These are phyloP conservation scores for Fusarium redolens DNA, from an alignment of 2,329 filamentous ascomycete species.

Conservation along the genomic window DNA sequence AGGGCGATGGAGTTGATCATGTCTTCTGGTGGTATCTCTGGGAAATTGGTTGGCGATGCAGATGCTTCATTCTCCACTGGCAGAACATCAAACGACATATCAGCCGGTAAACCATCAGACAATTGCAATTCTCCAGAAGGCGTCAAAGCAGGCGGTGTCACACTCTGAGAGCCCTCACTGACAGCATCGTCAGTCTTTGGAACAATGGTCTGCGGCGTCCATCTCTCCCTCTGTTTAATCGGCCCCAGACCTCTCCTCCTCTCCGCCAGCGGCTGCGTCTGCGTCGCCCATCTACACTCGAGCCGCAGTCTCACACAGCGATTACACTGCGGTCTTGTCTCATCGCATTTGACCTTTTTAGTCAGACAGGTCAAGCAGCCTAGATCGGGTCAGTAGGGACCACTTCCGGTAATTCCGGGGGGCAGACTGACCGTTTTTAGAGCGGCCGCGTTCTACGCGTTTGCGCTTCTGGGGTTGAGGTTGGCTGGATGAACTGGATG, in stretches of 20 bases:
- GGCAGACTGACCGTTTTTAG: conserved; percentile 12
- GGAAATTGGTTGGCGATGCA: not conserved
- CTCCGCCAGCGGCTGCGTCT: not conserved
- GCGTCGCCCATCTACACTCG: not conserved
- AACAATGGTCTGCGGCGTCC: not conserved
- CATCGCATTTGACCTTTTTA: conserved; percentile 19
- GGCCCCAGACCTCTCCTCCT: conserved; percentile 4
- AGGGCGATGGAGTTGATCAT: not conserved
- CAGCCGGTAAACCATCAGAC: rapidly evolving
- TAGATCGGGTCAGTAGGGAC: not conserved
- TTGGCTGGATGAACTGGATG: not conserved
- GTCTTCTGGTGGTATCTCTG: not conserved
- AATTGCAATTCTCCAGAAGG: not conserved
- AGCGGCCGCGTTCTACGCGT: conserved; percentile 19
- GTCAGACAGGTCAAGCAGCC: conserved; percentile 9
- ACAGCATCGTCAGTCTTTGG: not conserved
- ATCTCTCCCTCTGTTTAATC: conserved; percentile 1
- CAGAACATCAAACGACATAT: not conserved
- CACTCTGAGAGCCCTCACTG: not conserved
- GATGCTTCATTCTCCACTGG: not conserved
- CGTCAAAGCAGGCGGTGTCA: not conserved
- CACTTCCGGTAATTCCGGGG: not conserved
- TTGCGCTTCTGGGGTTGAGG: not conserved
- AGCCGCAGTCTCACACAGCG: not conserved
- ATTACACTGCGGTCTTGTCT: not conserved